Base-by-base conservation (phyloP, 495 filamentous ascomycete species). In the Glutinoglossum americanum region DNA sequence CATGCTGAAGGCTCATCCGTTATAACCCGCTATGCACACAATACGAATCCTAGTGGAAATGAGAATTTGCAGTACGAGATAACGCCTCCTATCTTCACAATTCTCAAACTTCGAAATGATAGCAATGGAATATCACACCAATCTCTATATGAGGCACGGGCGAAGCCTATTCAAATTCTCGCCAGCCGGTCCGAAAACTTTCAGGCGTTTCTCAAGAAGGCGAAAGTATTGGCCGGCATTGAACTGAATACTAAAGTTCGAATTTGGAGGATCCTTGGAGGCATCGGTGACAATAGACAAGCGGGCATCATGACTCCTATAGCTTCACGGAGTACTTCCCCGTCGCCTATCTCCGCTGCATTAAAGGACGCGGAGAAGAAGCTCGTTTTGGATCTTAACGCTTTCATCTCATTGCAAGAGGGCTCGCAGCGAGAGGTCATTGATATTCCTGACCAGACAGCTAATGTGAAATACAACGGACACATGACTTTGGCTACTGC, bases 1-100 rank as follows among this genome's bases (percentile, higher is more conserved):
- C 61, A 90, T 35, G 80, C 77, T 19, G 66, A 78, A 9, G 81
- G 78, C 57, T 83, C 85, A n/a, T 72, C 81, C 0, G 72, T 82
- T 26, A 87, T 97, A 63, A 73, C 78, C 39, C 80, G 92, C 30
- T 80, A 77, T 59, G 87, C 82, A 19, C 83, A 88, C 69, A 84
- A 95, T 66, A 87, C 80, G 30, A 76, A 74, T 44, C 73, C 76
- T 1, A 70, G 77, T 44, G 73, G 75, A 17, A 70, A 68, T 1
- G 67, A 76, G 26, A 89, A 94, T 57, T 66, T 94, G 9, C 76
- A 84, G 63, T 90, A 84, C 62, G 92, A 98, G 66, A 72, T 85
- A 33, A 77, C 89, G 62, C 93, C 89, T 21, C 88, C 86, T 1
- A 76, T 94, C 23, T 86, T 94, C 69, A 89, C 83, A 0, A 77